phyloP scores from a whole-genome alignment of 768 basidiomycete genomes.

The Lactifluus hygrophoroides region DNA sequence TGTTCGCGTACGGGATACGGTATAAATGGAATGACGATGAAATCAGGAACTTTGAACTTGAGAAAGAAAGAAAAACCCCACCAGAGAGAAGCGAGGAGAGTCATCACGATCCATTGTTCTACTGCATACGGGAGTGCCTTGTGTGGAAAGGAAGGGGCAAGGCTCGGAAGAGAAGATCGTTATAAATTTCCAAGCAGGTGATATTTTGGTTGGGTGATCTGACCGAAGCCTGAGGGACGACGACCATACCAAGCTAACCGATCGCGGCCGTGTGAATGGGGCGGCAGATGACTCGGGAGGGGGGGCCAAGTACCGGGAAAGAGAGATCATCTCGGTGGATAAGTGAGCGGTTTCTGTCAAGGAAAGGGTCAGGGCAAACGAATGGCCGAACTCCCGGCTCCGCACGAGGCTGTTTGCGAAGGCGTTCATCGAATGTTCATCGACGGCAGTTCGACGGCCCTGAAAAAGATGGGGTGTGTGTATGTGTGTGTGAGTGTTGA shows the following conservation, averaged over 20 bases:
- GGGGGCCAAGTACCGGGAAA: not conserved
- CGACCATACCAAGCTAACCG: constrained; percentile 8
- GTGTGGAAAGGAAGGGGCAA: no score
- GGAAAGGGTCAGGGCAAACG: constrained; percentile 15
- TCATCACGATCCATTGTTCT: no score
- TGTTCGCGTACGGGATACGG: not conserved
- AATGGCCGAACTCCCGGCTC: constrained; percentile 6
- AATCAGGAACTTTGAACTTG: not conserved
- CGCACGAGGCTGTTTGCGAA: constrained; percentile 6
- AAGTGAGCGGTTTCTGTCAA: constrained; percentile 20
- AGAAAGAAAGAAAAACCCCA: no score
- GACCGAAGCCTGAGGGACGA: not conserved
- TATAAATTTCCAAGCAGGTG: constrained; percentile 5
- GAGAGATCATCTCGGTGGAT: not conserved
- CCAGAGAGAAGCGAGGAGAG: not conserved
- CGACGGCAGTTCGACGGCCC: constrained; percentile 15
- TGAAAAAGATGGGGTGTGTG: not conserved
- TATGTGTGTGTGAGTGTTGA: no score
- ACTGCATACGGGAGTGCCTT: no score
- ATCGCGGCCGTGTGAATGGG: constrained; percentile 18
- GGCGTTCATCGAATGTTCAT: not conserved
- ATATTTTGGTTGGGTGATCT: not conserved
- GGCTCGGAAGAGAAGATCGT: not conserved
- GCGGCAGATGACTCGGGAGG: constrained; percentile 2
- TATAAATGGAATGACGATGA: constrained; percentile 10